Evolutionary conservation across 805 yeast species (phyloP), one percentile per base, ranked within the genome.

Genomic region (Grigorovia humatica): DNA sequence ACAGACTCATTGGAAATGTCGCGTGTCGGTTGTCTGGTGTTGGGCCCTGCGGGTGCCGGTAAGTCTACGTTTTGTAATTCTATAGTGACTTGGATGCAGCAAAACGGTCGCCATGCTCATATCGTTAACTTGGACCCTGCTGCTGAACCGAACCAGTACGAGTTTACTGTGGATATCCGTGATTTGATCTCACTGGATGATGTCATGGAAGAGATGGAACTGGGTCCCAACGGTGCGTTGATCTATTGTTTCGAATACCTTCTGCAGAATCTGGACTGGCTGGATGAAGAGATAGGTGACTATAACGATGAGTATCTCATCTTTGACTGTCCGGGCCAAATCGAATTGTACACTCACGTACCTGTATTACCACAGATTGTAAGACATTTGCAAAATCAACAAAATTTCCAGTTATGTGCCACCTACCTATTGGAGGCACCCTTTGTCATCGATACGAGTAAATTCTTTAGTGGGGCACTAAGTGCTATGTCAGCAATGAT

Each of bases 401-500:
- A 90, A 63, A 87, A 86, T 62, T 91, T 93, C 72, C 85, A 83
- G 52, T 71, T 95, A 15, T 93, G 99, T 72, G 96, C 97, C 23
- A 81, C 96, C 0, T 93, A 93, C 68, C 71, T 93, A 46, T 70
- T 93, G 54, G 99, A 93, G 65, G 96, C 98, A 0, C 91, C 98
- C 2, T 93, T 93, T 68, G 86, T 91, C 46, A 75, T 91, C 52
- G 99, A 93, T 66, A 77, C 81, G 46, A 79, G 96, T 11, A 95
- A 95, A 69, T 93, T 89, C 68, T 93, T 93, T 67, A 84, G 95
- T 51, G 99, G 99, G 2, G 95, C 96, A 0, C 73, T 93, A 53
- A 81, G 90, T 65, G 99, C 99, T 19, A 93, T 93, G 99, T 84
- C 95, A 20, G 96, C 99, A 1, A 93, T 93, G 99, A 88, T 93